Base-by-base conservation (phyloP, 1,284 basidiomycete species). In the Ustilago bromivora region DNA sequence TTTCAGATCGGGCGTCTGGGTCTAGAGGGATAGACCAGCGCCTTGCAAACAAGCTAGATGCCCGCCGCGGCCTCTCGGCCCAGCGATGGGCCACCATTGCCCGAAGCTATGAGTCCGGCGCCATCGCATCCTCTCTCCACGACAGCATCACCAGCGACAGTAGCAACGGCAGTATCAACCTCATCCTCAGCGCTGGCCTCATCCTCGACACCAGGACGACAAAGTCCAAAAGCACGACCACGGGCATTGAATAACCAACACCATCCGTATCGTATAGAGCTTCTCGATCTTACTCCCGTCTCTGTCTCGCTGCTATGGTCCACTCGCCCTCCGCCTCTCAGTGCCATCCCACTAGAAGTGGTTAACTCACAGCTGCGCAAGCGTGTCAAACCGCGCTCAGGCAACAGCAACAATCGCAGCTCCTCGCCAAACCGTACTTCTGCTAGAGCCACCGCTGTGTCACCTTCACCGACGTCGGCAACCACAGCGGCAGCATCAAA, bases 271-370 rank as follows among this genome's bases (percentile, higher is more conserved):
- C 76, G 82, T 31, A 76, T 83, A 57, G 81, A 83, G 46, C 75
- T 83, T 17, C 76, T 79, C 62, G 81, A 82, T 38, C 62, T 83
- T 40, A 81, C 80, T 2, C 80, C 82, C 19, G 77, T 83, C 43
- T 82, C 81, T 12, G 73, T 82, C 10, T 79, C 82, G 1, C 32
- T 82, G n/a, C 69, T 80, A 43, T 81, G 80, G 78, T 82, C 82
- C 23, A 76, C 70, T 8, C 67, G 81, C 8, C 82, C 82, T 10
- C 75, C 79, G n/a, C 82, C 82, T 10, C 71, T 83, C 60, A 77
- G 71, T 51, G 74, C 78, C 3, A 74, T 82, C 19, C 78, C 78
- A 3, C 65, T 69, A 43, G 72, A 73, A 41, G 61, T 71, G 12
- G 58, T 72, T 69, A 78, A 66, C 51, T 66, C 67, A 0, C 76